Conservation (phyloP, 2,329 filamentous ascomycete species). For the Xylaria sp. region DNA sequence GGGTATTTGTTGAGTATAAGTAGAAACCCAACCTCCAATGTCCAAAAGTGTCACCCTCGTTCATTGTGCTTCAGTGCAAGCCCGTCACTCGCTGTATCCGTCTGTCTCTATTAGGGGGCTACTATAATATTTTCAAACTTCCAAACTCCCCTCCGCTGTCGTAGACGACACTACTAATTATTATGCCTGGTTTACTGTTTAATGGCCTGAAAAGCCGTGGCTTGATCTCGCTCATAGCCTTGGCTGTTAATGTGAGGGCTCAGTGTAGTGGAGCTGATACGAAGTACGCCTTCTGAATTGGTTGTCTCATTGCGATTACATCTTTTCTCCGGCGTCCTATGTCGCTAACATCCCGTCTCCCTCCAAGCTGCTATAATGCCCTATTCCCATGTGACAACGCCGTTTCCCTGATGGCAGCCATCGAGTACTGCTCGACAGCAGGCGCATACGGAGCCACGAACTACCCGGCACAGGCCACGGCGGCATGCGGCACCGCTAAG, state of each 20-base stretch:
- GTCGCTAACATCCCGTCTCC: slow-evolving; percentile 7
- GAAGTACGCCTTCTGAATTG: slow-evolving; percentile 10
- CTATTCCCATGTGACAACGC: slow-evolving; percentile 35
- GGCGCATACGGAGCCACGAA: slow-evolving; percentile 32
- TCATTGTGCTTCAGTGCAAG: neutral
- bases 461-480: slow-evolving; percentile 34
- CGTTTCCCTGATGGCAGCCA: slow-evolving; percentile 24
- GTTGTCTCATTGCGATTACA: neutral
- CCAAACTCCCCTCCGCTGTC: neutral
- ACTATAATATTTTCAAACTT: neutral
- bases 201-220: slow-evolving; percentile 22
- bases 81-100: neutral
- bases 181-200: slow-evolving; percentile 23
- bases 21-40: neutral
- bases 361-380: slow-evolving; percentile 33
- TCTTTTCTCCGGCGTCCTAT: neutral
- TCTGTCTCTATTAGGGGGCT: neutral
- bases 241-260: slow-evolving; percentile 22
- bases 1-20: slow-evolving; percentile 8
- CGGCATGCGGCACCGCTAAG: slow-evolving; percentile 33
- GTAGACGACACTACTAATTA: too few species aligned
- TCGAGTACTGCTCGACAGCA: slow-evolving; percentile 34
- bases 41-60: neutral
- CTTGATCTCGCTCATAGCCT: slow-evolving; percentile 26
- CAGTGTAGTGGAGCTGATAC: slow-evolving; percentile 29